Evolutionary conservation across 257 asterid species (phyloP), one percentile per base, ranked within the genome.

Genomic region (Cordia subcordata): DNA sequence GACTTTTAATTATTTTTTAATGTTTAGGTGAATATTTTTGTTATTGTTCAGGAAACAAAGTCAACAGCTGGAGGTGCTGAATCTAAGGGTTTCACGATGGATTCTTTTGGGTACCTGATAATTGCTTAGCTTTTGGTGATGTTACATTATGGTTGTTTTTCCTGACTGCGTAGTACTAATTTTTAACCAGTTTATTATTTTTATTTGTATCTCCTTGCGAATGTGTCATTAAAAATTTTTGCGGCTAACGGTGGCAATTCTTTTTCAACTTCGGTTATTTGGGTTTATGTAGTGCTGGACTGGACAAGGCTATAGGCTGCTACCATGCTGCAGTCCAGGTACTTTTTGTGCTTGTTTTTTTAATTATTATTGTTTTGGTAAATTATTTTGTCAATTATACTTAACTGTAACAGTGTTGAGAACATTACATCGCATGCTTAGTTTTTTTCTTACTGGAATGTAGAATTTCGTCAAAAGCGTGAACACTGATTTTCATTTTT

Each of bases 311-410:
- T 8, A 80, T 90, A 49, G 90, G 98, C 57, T 87, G 83, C 70
- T 87, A 87, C 79, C 90, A 80, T 75, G 81, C 88, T 3, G 83
- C 96, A 38, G 67, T 82, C 72, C 98, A 90, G 96, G 98, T 85
- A 76, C 51, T 45, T 50, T 13, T 16, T 33, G 20, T 35, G 44
- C 16, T 27, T 13, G 17, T 52, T 52, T 39, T n/a, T 63, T 27
- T 27, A 2, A 47, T 46, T 37, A 57, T 19, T 49, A 12, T 49
- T 50, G 14, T 44, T 44, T 18, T 6, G 3, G 35, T 27, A 27
- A n/a, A 3, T 6, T 27, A 27, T 3, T 27, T 27, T 27, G 6
- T 27, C 35, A 27, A 27, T 27, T 27, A 27, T 27, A 27, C 35
- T 27, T 6, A 6, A 3, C 35, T n/a, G n/a, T n/a, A n/a, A n/a